phyloP scores from a whole-genome alignment of 2,329 filamentous ascomycete genomes.

The Alternaria conjuncta region DNA sequence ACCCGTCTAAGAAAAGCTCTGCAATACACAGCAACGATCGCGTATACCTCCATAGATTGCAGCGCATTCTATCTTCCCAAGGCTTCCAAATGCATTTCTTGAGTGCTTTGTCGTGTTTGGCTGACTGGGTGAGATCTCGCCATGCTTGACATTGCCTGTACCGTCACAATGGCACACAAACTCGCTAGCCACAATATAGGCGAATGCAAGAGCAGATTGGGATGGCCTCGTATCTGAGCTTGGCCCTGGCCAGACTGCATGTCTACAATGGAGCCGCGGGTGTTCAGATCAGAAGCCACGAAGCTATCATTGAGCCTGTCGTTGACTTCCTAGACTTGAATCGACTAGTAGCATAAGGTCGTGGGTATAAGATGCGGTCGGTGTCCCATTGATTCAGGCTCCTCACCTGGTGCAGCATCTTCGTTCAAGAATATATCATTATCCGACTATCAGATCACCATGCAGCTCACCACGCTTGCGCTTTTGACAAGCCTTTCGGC shows the following conservation, averaged over 20 bases:
- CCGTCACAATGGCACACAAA: conserved; percentile 2
- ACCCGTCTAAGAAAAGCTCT: not conserved
- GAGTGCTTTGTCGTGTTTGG: not conserved
- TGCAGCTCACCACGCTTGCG: conserved; percentile 24
- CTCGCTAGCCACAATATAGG: conserved; percentile 14
- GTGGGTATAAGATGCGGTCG: conserved; percentile 13
- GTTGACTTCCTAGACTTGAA: not conserved
- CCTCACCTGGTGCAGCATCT: not conserved
- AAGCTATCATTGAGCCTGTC: not conserved
- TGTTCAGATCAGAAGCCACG: not conserved
- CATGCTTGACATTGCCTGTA: not conserved
- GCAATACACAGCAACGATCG: not conserved
- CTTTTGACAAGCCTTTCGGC: conserved; percentile 19
- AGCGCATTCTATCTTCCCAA: not conserved
- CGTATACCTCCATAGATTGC: not conserved
- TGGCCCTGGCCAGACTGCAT: conserved; percentile 7
- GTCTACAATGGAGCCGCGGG: conserved; percentile 7
- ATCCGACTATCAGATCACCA: conserved; percentile 8
- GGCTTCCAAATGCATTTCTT: not conserved
- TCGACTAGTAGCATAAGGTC: not conserved
- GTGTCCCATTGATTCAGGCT: not conserved
- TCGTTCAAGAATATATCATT: not conserved
- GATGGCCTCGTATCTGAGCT: conserved; percentile 10
- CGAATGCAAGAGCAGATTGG: conserved; percentile 13
- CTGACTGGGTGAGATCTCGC: not conserved